Percentiles rank a stretch among this genome's conserved stretches.
These are phyloP conservation scores for Neocucurbitaria cava DNA, from an alignment of 2,329 filamentous ascomycete species.

Conservation along the genomic window DNA sequence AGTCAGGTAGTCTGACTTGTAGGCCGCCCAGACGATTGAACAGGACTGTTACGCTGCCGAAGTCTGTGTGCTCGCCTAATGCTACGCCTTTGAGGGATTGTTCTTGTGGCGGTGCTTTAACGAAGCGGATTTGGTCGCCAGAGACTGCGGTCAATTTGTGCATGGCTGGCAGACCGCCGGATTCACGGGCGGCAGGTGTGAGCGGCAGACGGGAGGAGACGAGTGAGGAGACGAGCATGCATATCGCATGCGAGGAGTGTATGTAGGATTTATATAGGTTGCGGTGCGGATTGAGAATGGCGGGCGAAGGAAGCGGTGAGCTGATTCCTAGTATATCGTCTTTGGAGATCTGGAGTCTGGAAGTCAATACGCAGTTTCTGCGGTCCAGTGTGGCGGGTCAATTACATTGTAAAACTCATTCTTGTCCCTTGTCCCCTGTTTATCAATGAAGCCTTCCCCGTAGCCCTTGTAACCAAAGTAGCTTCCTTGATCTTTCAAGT, in stretches of 20 bases:
- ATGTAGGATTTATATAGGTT: conserved; percentile 54
- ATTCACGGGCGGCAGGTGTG: conserved; percentile 12
- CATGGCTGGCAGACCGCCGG: conserved; percentile 53
- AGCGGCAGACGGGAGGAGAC: conserved; percentile 56
- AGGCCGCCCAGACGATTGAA: conserved; percentile 64
- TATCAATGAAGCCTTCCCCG: conserved; percentile 57
- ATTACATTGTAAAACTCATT: conserved; percentile 64
- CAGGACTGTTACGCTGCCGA: conserved; percentile 62
- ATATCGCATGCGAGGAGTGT: conserved; percentile 53
- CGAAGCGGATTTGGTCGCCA: conserved; percentile 63
- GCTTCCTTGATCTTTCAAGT: conserved; percentile 57
- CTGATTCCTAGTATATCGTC: conserved; percentile 57
- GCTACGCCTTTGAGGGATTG: conserved; percentile 51
- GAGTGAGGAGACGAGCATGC: conserved; percentile 53
- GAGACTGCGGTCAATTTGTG: conserved; percentile 54
- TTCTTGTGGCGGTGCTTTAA: conserved; percentile 58
- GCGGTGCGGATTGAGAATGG: conserved; percentile 49
- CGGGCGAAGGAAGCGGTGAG: conserved; percentile 51
- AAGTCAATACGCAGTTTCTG: neutral
- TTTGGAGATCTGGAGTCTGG: conserved; percentile 53
- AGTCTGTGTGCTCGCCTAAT: conserved; percentile 64
- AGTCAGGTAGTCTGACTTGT: conserved; percentile 57
- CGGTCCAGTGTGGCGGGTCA: neutral
- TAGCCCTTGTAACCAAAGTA: conserved; percentile 61
- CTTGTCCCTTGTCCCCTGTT: conserved; percentile 56